Evolutionary conservation across 805 yeast genomes (phyloP).

Genomic region (Lipomyces starkeyi): DNA sequence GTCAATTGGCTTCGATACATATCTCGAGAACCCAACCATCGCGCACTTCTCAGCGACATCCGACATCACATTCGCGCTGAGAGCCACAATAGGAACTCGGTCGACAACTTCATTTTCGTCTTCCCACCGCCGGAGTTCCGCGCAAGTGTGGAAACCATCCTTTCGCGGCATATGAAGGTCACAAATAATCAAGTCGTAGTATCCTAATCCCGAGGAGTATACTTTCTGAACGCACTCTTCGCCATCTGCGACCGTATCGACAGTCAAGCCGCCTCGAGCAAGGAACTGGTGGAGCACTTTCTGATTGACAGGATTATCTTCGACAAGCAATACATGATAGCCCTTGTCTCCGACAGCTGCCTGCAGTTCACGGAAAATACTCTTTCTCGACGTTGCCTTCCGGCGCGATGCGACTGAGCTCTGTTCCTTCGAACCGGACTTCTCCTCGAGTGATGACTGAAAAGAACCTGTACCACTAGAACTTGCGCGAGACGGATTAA

Average conservation of each 20-base stretch:
- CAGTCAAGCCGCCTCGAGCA: constrained; percentile 42
- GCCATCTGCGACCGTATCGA: constrained; percentile 46
- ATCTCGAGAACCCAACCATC: constrained; percentile 43
- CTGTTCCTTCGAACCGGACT: neutral
- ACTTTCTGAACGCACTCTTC: constrained; percentile 43
- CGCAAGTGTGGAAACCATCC: constrained; percentile 46
- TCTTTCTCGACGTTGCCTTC: constrained; percentile 21
- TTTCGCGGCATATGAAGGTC: constrained; percentile 49
- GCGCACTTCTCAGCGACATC: constrained; percentile 44
- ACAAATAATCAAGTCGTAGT: constrained; percentile 43
- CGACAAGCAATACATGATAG: constrained; percentile 73
- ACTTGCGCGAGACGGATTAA: constrained; percentile 13
- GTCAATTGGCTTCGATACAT: constrained; percentile 47
- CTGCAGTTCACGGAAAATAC: constrained; percentile 39
- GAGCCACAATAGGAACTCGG: constrained; percentile 44
- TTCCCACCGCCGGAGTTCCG: constrained; percentile 46
- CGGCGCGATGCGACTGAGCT: neutral
- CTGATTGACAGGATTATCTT: constrained; percentile 87
- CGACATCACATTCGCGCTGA: constrained; percentile 47
- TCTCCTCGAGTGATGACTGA: neutral
- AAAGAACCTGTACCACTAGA: neutral
- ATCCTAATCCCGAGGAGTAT: constrained; percentile 36
- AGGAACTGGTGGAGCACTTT: constrained; percentile 68
- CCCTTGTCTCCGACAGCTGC: constrained; percentile 23
- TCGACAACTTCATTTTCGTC: constrained; percentile 21